These are phyloP conservation scores for Bipolaris oryzae DNA, from an alignment of 2,329 filamentous ascomycete species.

Conservation along the genomic window DNA sequence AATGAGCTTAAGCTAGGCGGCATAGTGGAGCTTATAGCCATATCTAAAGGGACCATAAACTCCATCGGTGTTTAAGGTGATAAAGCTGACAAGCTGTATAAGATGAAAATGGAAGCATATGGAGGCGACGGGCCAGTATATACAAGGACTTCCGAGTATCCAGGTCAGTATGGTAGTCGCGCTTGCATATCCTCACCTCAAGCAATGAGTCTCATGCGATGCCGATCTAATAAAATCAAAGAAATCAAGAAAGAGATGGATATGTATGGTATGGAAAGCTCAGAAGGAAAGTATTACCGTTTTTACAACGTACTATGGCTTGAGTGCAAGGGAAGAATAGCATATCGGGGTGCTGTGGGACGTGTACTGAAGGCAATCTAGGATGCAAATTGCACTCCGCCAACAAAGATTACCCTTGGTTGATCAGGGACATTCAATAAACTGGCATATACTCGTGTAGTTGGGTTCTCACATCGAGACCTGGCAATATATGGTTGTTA, in stretches of 20 bases:
- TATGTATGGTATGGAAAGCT: not conserved
- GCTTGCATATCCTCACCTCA: not conserved
- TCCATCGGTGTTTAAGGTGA: not conserved
- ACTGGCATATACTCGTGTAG: not conserved
- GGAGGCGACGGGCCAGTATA: not conserved
- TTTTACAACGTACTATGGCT: not conserved
- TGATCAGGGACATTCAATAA: not conserved
- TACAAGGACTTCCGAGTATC: not conserved
- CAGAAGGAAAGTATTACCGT: not conserved
- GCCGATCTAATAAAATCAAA: not conserved
- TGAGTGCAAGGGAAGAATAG: not conserved
- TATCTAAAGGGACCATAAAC: not conserved
- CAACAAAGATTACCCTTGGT: not conserved
- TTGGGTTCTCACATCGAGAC: not conserved
- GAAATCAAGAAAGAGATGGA: not conserved
- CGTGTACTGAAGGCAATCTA: not conserved
- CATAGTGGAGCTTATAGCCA: not conserved
- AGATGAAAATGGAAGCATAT: not conserved
- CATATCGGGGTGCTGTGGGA: not conserved
- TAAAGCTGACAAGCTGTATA: not conserved
- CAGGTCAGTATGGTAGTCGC: not conserved
- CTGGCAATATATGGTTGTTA: not conserved
- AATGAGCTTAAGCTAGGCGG: not conserved
- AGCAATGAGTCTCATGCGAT: not conserved
- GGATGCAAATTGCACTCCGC: not conserved